Evolutionary conservation across 306 rosid species (phyloP), one percentile per base, ranked within the genome.

Genomic region (Urtica urens): DNA sequence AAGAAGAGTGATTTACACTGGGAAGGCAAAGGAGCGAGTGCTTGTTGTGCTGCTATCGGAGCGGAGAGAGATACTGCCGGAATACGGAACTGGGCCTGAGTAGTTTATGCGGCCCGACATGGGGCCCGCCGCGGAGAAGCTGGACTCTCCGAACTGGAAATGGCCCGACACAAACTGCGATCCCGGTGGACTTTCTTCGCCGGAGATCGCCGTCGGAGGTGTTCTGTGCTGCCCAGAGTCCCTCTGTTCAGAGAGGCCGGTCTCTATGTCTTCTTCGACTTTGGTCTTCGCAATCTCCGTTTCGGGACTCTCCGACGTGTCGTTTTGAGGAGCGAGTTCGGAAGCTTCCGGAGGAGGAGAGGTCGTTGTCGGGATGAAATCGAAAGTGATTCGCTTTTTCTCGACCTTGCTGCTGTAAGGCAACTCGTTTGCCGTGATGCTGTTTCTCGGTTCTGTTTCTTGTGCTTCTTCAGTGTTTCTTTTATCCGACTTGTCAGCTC

Each of bases 31-130:
- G 40, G 99, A 92, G 6, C 94, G 93, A 0, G 94, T 77, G 93
- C 99, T 92, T 6, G 94, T 81, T 7, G 94, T 74, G 76, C 99
- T 92, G 83, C 99, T 82, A 26, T 92, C 99, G 0, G 99, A 92
- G 46, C 99, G 80, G 45, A 69, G 80, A 46, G 99, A 92, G 54
- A 92, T 57, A 60, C 86, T 92, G 37, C 94, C 99, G 0, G 96
- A 90, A 66, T 79, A 78, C 26, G 85, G 73, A 51, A 83, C 62
- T 0, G 79, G 77, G 14, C 84, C 94, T 0, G 95, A 71, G 57
- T 56, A 73, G 41, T 65, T 72, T 51, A 85, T 54, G 3, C 72
- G 72, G 37, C 81, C 68, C 0, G 76, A 67, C 29, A 62, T 27
- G 3, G 75, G 58, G 34, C 72, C 78, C 2, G 58, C 52, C 4